These are phyloP conservation scores for Flaveria linearis DNA, from an alignment of 129 eudicot species.

Conservation along the genomic window DNA sequence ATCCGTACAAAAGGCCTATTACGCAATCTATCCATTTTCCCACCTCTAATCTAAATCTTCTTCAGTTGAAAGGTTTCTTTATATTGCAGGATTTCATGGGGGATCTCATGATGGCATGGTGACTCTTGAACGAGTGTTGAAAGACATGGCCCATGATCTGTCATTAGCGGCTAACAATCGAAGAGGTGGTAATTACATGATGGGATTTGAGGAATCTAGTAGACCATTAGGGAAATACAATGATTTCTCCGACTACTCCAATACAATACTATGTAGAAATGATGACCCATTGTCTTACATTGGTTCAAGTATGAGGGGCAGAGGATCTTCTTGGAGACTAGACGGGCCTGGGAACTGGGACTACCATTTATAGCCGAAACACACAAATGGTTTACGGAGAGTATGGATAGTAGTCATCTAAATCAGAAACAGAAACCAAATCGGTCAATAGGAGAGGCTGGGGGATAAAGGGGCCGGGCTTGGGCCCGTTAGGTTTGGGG, in stretches of 20 bases:
- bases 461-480: conserved; percentile 71
- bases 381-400: conserved; percentile 58
- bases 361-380: conserved; percentile 55
- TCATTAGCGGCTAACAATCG: conserved; percentile 66
- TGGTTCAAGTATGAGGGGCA: conserved; percentile 54
- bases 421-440: conserved; percentile 56
- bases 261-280: conserved; percentile 52
- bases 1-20: neutral
- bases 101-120: conserved; percentile 97
- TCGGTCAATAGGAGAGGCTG: conserved; percentile 69
- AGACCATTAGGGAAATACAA: conserved; percentile 63
- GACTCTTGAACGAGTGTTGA: conserved; percentile 96
- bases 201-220: conserved; percentile 73
- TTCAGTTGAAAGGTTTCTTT: conserved; percentile 9
- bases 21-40: neutral
- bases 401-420: conserved; percentile 57
- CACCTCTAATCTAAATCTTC: neutral
- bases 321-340: conserved; percentile 77
- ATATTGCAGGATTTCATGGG: conserved; percentile 91
- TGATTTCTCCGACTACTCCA: conserved; percentile 67
- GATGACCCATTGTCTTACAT: conserved; percentile 50
- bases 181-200: conserved; percentile 60
- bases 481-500: conserved; percentile 76
- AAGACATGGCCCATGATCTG: conserved; percentile 95
- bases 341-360: conserved; percentile 80